Base-by-base conservation (phyloP, 345 rosid species). In the Salix suchowensis region DNA sequence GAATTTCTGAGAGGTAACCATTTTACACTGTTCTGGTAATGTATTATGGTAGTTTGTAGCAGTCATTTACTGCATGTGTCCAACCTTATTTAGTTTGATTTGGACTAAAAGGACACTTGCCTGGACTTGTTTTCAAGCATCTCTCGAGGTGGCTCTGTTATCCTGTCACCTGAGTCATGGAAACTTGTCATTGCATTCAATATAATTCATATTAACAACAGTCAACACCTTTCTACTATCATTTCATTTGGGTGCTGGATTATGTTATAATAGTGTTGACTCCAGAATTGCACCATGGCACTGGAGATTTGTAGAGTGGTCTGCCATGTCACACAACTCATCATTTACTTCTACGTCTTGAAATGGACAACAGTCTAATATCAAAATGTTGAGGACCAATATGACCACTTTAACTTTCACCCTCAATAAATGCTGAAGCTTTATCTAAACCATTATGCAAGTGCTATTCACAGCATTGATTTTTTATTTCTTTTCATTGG, bases 1-100 rank as follows among this genome's bases (percentile, higher is more conserved):
- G 99, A 96, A 74, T 96, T 82, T 74, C 84, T 92, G 24, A 85
- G 98, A 90, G 99, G 98, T 96, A 90, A 80, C 78, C 26, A 10
- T 73, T 19, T 32, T 36, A 21, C 18, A 26, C 7, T 23, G 12
- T 13, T 32, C 42, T 7, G 21, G 37, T 19, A 66, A 32, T 66
- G n/a, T 18, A 18, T 37, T 36, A 14, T 37, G 71, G 50, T 37
- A 37, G 42, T 39, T 68, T 19, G 69, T 36, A 16, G 36, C 26
- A 8, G 1, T n/a, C 11, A 21, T 9, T 8, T 55, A n/a, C 4
- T 55, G 28, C 28, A 55, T n/a, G 26, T n/a, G 11, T 1, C 6
- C 62, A n/a, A n/a, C 60, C 62, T 9, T 55, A 44, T 74, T 44
- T 44, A 23, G 12, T 52, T 55, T 34, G 30, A 40, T 68, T 37